Base-by-base conservation (phyloP, 768 basidiomycete species). In the Megacollybia marginata region DNA sequence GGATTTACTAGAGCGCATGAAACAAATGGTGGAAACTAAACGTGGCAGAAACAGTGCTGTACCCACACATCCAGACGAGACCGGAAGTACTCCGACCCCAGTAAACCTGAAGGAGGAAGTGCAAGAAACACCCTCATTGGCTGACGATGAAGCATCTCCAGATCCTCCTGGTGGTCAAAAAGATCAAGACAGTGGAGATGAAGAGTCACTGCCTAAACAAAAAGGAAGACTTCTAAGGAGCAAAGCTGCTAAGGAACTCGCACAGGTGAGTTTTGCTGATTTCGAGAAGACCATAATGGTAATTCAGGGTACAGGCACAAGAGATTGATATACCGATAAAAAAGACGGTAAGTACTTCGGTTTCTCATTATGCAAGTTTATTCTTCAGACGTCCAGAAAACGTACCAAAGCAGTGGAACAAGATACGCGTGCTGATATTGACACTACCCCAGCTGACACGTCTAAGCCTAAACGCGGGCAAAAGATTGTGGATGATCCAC, bases 11-110 rank as follows among this genome's bases (percentile, higher is more conserved):
- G 75, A 73, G 54, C 70, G 63, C 56, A 75, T 75, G 74, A 72
- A 69, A 57, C 71, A 72, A 58, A 75, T 69, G 6, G 70, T 75
- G 32, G 72, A 72, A 52, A 67, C 62, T 48, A 74, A 73, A 68
- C 76, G 73, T 63, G 67, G 66, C 53, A 63, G 74, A 50, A 62
- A 36, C 40, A 44, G 44, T 28, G 3, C 23, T 23, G 13, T 19
- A 13, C 44, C 44, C 12, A 44, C 44, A 13, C 15, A 2, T 4
- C 5, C 13, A 23, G 18, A 44, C 13, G 44, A 44, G 23, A 23
- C 15, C 15, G 23, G 23, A n/a, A 3, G 5, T 19, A 13, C 44
- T 13, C 12, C 23, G 44, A 23, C 15, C 13, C n/a, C 18, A 16
- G 44, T 44, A 13, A 15, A n/a, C 23, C 4, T 31, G 15, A 15